Base-by-base conservation (phyloP, 495 filamentous ascomycete genomes). In the Acidiella bohemica region DNA sequence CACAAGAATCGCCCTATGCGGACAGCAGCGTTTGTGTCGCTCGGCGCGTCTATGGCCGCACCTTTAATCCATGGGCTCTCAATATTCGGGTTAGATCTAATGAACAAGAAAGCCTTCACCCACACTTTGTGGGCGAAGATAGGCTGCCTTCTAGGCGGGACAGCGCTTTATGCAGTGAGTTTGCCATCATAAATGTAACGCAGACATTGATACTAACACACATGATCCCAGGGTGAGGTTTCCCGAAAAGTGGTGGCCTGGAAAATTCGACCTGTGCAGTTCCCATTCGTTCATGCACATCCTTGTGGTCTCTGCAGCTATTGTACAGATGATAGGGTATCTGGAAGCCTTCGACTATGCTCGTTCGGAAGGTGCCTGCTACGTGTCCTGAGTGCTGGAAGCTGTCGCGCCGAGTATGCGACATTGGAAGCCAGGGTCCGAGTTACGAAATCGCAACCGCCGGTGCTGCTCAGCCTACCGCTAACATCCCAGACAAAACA, bases 321-420 rank as follows among this genome's bases (percentile, higher is more conserved):
- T 42, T 12, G 39, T 42, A n/a, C n/a, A 14, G 30, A 33, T 42
- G 14, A 42, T 42, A 21, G 39, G 39, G 18, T 42, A 42, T 34
- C 30, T 42, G 39, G 39, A 42, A 33, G 39, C 39, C 39, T 42
- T 42, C 29, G 30, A 42, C 30, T 59, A 55, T 54, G 52, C 49
- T 49, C 49, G 54, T 45, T 32, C 39, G 42, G 46, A 57, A 50
- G 29, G 46, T 50, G 44, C 54, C 52, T 65, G 65, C 1, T 42
- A n/a, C n/a, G n/a, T n/a, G n/a, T n/a, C n/a, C n/a, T n/a, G n/a
- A n/a, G n/a, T n/a, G n/a, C n/a, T n/a, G n/a, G n/a, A n/a, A n/a
- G n/a, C n/a, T n/a, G n/a, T n/a, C n/a, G n/a, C n/a, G n/a, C n/a
- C n/a, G n/a, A n/a, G n/a, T n/a, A n/a, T n/a, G n/a, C n/a, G n/a